Evolutionary conservation across 495 filamentous ascomycete species (phyloP).

Genomic region (Aspergillus hancockii): DNA sequence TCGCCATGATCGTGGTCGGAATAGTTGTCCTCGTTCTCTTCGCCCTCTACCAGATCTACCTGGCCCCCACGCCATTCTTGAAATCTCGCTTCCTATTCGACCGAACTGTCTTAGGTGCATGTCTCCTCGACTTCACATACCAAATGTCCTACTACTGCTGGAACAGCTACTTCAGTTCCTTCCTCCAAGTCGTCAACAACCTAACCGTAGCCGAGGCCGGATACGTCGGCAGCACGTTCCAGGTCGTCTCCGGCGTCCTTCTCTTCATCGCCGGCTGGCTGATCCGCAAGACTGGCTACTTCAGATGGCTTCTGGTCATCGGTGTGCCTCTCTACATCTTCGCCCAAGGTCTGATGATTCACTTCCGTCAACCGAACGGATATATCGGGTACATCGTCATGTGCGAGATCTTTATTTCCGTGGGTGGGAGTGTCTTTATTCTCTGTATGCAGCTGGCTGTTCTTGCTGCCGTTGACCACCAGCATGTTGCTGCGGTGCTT

Average conservation of each 20-base stretch:
- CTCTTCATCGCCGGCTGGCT: slow-evolving; percentile 50
- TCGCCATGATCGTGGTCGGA: slow-evolving; percentile 60
- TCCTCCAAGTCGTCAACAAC: slow-evolving; percentile 71
- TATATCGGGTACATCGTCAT: slow-evolving; percentile 67
- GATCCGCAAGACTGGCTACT: slow-evolving; percentile 57
- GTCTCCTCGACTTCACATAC: slow-evolving; percentile 54
- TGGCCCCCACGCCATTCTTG: slow-evolving; percentile 59
- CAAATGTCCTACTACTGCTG: slow-evolving; percentile 58
- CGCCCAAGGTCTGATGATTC: slow-evolving; percentile 59
- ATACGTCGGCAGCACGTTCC: slow-evolving; percentile 54
- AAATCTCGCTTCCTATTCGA: slow-evolving; percentile 57
- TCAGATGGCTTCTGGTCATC: slow-evolving; percentile 54
- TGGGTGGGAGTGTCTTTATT: slow-evolving; percentile 58
- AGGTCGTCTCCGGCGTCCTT: slow-evolving; percentile 48
- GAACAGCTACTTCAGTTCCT: slow-evolving; percentile 66
- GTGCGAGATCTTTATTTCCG: slow-evolving; percentile 72
- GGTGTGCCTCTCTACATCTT: slow-evolving; percentile 62
- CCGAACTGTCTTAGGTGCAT: slow-evolving; percentile 66
- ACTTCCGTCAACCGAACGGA: slow-evolving; percentile 62
- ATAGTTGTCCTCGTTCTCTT: slow-evolving; percentile 55
- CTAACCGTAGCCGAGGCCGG: slow-evolving; percentile 54
- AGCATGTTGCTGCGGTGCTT: slow-evolving; percentile 66
- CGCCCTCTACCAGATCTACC: slow-evolving; percentile 53
- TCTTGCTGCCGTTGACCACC: slow-evolving; percentile 64
- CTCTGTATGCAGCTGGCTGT: slow-evolving; percentile 67